Base-by-base conservation (phyloP, 2,329 filamentous ascomycete species). In the Botrytis medusae region DNA sequence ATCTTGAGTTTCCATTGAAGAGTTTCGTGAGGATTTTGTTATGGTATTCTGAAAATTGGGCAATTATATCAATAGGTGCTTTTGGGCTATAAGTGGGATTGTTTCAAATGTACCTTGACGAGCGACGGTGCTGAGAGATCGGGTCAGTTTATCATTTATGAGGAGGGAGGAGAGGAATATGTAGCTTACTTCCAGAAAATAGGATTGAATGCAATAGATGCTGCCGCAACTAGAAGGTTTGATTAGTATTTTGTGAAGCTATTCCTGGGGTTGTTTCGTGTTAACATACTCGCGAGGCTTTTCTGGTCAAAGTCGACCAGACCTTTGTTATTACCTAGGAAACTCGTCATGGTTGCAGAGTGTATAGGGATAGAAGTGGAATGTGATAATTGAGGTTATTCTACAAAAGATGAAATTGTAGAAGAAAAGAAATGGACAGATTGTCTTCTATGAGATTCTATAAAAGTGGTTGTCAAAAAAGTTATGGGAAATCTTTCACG, bases 181-280 rank as follows among this genome's bases (percentile, higher is more conserved):
- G 62, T 75, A 71, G 88, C 93, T 86, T 87, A 97, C 95, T 99
- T 99, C 96, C 96, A 99, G 84, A 98, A 98, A n/a, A 96, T 91
- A 34, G 96, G 96, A 84, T 99, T 99, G 84, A 99, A 98, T 67
- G 91, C 88, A 84, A 99, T 97, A 71, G 93, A 89, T 72, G 86
- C 87, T 65, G 91, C 93, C 78, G 94, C 93, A 78, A 96, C 95
- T 97, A 77, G 61, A 46, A 73, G 60, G 73, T 37, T n/a, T 71
- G 69, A 22, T 73, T 42, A 73, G 72, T 59, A 62, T 57, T 10
- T 48, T 76, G 75, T 79, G 78, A 75, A 71, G 76, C 76, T 65
- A 57, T 60, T 74, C 63, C 46, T 71, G 74, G 12, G 69, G 42
- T 34, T 44, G 60, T 9, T 71, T 63, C 61, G 72, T 54, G 2